Evolutionary conservation across 352 stramenopile species (phyloP), one percentile per base, ranked within the genome.

Genomic region (Plasmopara halstedii): DNA sequence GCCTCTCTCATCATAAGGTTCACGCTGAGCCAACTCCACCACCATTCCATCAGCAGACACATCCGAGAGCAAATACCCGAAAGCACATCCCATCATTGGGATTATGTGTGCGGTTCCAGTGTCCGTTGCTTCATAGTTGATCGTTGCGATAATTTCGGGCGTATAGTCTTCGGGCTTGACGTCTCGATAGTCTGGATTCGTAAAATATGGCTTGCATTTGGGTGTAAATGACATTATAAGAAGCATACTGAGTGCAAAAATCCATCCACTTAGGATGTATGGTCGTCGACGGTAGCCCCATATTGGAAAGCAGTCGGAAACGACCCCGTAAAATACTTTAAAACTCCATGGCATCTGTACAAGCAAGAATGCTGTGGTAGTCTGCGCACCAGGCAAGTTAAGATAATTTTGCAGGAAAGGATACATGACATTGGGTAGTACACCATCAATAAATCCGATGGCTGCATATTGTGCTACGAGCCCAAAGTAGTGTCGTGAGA

Each of bases 241-340:
- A 2, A 83, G 61, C 51, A 73, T 70, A 14, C 38, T 11, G 3
- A 75, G 21, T 26, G 55, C 36, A n/a, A 73, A 45, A 23, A 53
- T 34, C 71, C 71, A 83, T 11, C 66, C 68, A 14, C 65, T 42
- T 18, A 83, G 44, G 49, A 84, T 81, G 52, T 78, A 82, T 3
- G 72, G 69, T 8, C 67, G 58, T 14, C 72, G 64, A 0, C 65
- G 61, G 26, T 74, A 82, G 5, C 72, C 72, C n/a, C 50, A 58
- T 31, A 85, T 69, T 15, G 73, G 73, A 17, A 74, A 77, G 40
- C 65, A 77, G 56, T 85, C 73, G 7, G 69, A 75, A 8, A 85
- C 2, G 23, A 85, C 70, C 21, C 69, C 69, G 44, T 73, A 62
- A 41, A 84, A 73, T 0, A 82, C 57, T 45, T 83, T 84, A 35